Evolutionary conservation across 768 basidiomycete species (phyloP), one percentile per base, ranked within the genome.

Genomic region (Mycena maculata): DNA sequence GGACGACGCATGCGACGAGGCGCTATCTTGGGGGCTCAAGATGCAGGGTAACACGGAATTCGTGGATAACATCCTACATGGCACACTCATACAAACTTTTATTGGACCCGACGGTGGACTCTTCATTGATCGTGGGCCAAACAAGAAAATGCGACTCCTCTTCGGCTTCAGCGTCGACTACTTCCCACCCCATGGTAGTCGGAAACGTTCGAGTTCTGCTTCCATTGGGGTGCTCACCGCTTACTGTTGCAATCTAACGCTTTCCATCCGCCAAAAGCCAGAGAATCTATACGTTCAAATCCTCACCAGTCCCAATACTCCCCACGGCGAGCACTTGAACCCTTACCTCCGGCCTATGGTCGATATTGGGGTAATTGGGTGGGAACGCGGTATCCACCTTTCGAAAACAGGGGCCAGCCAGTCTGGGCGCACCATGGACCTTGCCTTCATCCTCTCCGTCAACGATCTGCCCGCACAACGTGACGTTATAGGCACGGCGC

Each of bases 251-350:
- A 78, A 76, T 42, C 68, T 81, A 2, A 75, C 78, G 0, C 42
- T 49, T 6, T 38, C 72, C 13, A 62, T 77, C 6, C 66, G 74
- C 10, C 75, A 77, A 57, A 70, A 73, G 30, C 63, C 69, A 1
- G 72, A 77, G 58, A 74, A 81, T 53, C 63, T 79, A 61, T 77
- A 70, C 25, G 39, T 75, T 23, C 45, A 62, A 1, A 72, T 79
- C 20, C 66, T 79, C 15, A 71, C 71, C 4, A 71, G 79, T 6
- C 76, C 75, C 0, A 58, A 63, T 2, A 69, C 74, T 25, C 75
- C 72, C 6, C 42, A 45, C 5, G 23, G 59, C 1, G 69, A 76
- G 2, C 27, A 76, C 15, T 49, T 79, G 13, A 77, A 77, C 44
- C 48, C 61, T 20, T 74, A 76, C 41, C 69, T 79, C 3, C 25